Base-by-base conservation (phyloP, 495 filamentous ascomycete species). In the Podospora tetraspora region DNA sequence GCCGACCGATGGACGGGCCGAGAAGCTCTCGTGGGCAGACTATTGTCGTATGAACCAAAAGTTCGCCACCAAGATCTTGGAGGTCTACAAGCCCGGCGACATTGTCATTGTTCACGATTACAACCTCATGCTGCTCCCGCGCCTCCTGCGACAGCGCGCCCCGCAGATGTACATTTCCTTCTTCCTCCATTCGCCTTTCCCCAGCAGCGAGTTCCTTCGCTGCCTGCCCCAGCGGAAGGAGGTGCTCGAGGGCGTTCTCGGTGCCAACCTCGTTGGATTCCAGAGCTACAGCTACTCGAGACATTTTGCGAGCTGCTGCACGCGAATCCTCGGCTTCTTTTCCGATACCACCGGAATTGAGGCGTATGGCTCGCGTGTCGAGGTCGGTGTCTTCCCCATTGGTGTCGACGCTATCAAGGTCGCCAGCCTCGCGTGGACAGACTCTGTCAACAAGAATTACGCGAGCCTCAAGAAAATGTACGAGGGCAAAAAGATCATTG, bases 101-200 rank as follows among this genome's bases (percentile, higher is more conserved):
- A 89, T 97, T 63, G 87, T 97, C 62, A 87, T 93, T 80, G 87
- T 97, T 61, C 94, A 97, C 75, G 94, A 97, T 78, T 97, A 94
- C 77, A 91, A 96, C 71, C 85, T 97, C 2, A 85, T 97, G 65
- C 84, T 97, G 12, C 84, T 97, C 10, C 94, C 94, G 0, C 91
- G 88, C 75, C 86, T 97, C 77, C 81, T 97, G 58, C 86, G 94
- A 13, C 92, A 96, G 73, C 85, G 90, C 16, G 84, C 90, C 25
- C 90, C 92, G 1, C 90, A 92, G 72, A 89, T 93, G 74, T 94
- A 94, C 75, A 90, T 96, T 72, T 90, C 93, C 52, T 95, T 96
- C 80, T 97, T 91, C 81, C 82, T 97, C 21, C 94, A 97, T 75
- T 88, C 92, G 21, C 94, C 94, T 1, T 97, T 97, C 78, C 94